phyloP scores from a whole-genome alignment of 176 grass and related monocot genomes.

The Bonia amplexicaulis region DNA sequence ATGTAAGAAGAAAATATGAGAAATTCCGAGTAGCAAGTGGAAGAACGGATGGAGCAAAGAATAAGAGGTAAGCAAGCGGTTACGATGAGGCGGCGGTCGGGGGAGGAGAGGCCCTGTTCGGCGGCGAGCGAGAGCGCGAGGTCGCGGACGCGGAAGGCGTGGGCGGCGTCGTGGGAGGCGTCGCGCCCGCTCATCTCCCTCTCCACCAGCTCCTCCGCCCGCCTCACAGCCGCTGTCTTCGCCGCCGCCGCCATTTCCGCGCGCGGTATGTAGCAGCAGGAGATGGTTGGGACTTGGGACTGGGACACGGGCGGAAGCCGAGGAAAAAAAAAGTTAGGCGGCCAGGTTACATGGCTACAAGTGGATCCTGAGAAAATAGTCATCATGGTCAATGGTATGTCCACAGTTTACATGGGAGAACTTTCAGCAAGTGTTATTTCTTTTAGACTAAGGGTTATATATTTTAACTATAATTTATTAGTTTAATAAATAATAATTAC shows the following conservation, averaged over 20 bases:
- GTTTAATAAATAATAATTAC: too few species aligned
- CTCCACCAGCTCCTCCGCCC: conserved; percentile 69
- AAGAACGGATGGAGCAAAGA: not conserved
- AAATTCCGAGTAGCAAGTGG: not conserved
- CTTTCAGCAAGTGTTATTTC: too few species aligned
- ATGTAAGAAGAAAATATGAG: not conserved
- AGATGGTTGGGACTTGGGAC: not conserved
- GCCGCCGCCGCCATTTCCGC: conserved; percentile 7
- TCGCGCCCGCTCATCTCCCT: conserved; percentile 69
- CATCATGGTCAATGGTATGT: too few species aligned
- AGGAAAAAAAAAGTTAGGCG: too few species aligned
- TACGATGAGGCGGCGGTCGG: conserved; percentile 55
- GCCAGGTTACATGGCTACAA: too few species aligned
- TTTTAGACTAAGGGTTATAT: too few species aligned
- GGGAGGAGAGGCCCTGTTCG: conserved; percentile 58
- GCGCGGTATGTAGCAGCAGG: not conserved
- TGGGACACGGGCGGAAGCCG: too few species aligned
- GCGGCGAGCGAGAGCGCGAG: conserved; percentile 84
- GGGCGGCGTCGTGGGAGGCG: conserved; percentile 86
- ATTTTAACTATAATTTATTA: too few species aligned
- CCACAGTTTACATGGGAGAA: too few species aligned
- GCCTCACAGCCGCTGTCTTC: conserved; percentile 44
- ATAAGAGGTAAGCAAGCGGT: not conserved
- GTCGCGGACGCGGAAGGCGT: conserved; percentile 82
- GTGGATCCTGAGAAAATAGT: too few species aligned